phyloP scores from a whole-genome alignment of 2,329 filamentous ascomycete species.

The Fusarium dlaminii region DNA sequence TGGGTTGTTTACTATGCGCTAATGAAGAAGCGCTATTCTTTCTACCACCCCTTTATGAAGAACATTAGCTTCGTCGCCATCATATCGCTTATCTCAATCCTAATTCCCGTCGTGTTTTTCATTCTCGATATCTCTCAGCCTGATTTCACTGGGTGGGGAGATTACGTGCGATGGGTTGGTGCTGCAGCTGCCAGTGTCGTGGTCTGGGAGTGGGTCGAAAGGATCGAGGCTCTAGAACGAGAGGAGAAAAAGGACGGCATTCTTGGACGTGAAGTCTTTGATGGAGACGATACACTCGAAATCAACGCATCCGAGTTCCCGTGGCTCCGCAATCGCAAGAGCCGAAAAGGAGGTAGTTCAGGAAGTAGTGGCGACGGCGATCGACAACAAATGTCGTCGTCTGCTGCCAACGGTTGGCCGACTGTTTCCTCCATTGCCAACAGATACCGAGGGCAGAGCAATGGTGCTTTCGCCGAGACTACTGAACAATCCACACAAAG shows the following conservation, averaged over 20 bases:
- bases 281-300: constrained; percentile 92
- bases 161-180: constrained; percentile 96
- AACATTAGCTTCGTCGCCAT: constrained; percentile 85
- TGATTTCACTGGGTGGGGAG: constrained; percentile 89
- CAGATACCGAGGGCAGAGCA: constrained; percentile 39
- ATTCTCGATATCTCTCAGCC: constrained; percentile 89
- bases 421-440: constrained; percentile 41
- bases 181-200: constrained; percentile 94
- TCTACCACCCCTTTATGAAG: constrained; percentile 89
- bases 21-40: constrained; percentile 91
- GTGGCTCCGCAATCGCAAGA: constrained; percentile 55
- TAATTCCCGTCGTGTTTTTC: constrained; percentile 93
- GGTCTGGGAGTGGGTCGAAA: constrained; percentile 97
- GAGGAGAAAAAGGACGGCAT: constrained; percentile 96
- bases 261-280: constrained; percentile 88
- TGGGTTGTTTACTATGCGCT: constrained; percentile 94
- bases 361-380: constrained; percentile 22
- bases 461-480: constrained; percentile 28
- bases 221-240: constrained; percentile 90
- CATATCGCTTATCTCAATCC: constrained; percentile 81
- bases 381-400: constrained; percentile 23
- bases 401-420: constrained; percentile 41
- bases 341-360: constrained; percentile 42
- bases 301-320: constrained; percentile 61
- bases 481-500: constrained; percentile 42